Evolutionary conservation across 768 basidiomycete species (phyloP), one percentile per base, ranked within the genome.

Genomic region (Lentinula detonsa): DNA sequence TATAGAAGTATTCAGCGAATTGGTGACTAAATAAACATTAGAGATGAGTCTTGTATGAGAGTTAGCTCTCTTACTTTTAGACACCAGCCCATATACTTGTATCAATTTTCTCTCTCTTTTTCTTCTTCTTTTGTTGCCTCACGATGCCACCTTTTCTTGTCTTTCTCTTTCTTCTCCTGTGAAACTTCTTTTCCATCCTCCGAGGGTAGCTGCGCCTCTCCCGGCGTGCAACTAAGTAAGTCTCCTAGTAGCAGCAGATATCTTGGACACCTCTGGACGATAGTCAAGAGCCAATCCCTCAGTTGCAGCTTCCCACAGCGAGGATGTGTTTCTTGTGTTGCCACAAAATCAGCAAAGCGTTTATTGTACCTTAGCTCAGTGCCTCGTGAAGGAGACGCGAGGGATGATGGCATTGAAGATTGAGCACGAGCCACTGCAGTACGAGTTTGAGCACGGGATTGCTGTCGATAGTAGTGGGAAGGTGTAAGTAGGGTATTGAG

Each of bases 231-330:
- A n/a, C 72, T 70, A 39, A 92, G 84, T 40, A 95, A 78, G 69
- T 95, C 93, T 71, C 87, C 92, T 56, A 95, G 81, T 10, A 95
- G 76, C 10, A 95, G 79, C 7, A 93, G 80, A 69, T 95, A 95
- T 60, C 93, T 81, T 4, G 93, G 93, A 71, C 91, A 93, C 59
- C 93, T 82, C 71, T 95, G 93, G 6, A 95, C 88, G 52, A 93
- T 85, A 2, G 90, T 91, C 58, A 95, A 78, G 9, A 95, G 81
- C 86, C 93, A 95, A 68, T 93, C 91, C 7, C 87, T 80, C 34
- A 95, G 76, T 66, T 86, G 87, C 53, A 95, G 80, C 69, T 83
- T 88, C 39, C 85, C 85, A 67, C 91, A 93, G 8, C 79, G 76
- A 1, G 85, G 83, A 64, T 93, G 84, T 4, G 78, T 75, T 69